Evolutionary conservation across 148 eudicot genomes (phyloP).

Genomic region (Nepenthes gracilis): DNA sequence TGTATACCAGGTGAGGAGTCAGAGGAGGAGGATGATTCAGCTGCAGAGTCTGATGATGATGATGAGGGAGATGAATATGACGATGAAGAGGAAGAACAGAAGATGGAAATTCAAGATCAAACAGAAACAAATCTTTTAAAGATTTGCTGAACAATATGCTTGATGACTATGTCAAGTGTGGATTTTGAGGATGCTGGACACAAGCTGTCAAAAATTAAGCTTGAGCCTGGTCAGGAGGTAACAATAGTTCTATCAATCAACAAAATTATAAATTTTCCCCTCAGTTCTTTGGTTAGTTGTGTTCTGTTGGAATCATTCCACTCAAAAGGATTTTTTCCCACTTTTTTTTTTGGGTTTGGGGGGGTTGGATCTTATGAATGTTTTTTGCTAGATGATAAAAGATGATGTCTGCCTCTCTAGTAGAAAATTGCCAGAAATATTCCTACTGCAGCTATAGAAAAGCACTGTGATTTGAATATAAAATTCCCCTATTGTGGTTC

Average conservation of each 20-base stretch:
- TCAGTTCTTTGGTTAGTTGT: too few species aligned
- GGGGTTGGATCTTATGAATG: too few species aligned
- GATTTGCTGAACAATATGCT: constrained; percentile 85
- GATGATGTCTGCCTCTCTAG: too few species aligned
- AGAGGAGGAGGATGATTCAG: constrained; percentile 61
- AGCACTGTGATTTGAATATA: too few species aligned
- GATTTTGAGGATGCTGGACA: constrained; percentile 99
- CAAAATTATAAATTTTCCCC: neutral
- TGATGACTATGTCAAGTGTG: constrained; percentile 96
- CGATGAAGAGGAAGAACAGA: constrained; percentile 52
- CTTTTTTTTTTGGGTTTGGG: too few species aligned
- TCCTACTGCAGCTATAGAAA: too few species aligned
- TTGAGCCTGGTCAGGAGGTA: constrained; percentile 99
- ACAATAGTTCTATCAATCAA: neutral
- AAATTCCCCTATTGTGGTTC: too few species aligned
- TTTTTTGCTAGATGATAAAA: too few species aligned
- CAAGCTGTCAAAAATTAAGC: constrained; percentile 79
- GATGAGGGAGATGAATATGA: constrained; percentile 46
- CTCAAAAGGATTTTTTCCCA: too few species aligned
- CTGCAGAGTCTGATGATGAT: constrained; percentile 52
- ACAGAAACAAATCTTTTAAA: constrained; percentile 92
- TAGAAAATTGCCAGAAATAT: too few species aligned
- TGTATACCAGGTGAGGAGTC: constrained; percentile 85
- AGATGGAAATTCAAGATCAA: constrained; percentile 71
- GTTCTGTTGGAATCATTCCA: too few species aligned